Percentiles rank a stretch among this genome's conserved stretches.
These are phyloP conservation scores for Pholiota conissans DNA, from an alignment of 768 basidiomycete species.

Conservation along the genomic window DNA sequence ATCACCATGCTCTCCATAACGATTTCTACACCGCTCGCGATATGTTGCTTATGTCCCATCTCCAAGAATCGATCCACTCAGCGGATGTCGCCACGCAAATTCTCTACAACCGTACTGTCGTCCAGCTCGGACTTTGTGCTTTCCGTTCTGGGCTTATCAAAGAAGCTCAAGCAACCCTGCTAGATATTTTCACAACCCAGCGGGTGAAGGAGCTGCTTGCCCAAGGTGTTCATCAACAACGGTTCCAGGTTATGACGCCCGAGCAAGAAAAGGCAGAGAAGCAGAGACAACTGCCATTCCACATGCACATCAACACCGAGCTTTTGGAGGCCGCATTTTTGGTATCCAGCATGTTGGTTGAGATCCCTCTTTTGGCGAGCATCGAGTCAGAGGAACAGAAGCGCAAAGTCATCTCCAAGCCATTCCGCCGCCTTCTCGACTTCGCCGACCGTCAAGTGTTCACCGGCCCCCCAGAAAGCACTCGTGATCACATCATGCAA, in stretches of 20 bases:
- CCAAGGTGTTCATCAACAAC: slow-evolving; percentile 92
- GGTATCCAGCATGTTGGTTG: slow-evolving; percentile 97
- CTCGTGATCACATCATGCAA: slow-evolving; percentile 98
- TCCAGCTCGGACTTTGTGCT: slow-evolving; percentile 95
- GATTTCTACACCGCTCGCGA: slow-evolving; percentile 96
- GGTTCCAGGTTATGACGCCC: slow-evolving; percentile 82
- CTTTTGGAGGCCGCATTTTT: slow-evolving; percentile 96
- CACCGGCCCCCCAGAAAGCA: slow-evolving; percentile 97
- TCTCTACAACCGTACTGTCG: slow-evolving; percentile 95
- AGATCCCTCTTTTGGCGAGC: slow-evolving; percentile 92
- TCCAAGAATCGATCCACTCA: slow-evolving; percentile 94
- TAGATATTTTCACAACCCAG: slow-evolving; percentile 95
- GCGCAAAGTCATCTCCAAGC: slow-evolving; percentile 93
- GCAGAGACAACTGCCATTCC: slow-evolving; percentile 95
- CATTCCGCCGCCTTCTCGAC: slow-evolving; percentile 92
- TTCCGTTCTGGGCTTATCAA: slow-evolving; percentile 94
- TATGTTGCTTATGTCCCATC: slow-evolving; percentile 98
- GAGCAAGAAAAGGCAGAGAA: slow-evolving; percentile 98
- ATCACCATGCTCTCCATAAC: slow-evolving; percentile 95
- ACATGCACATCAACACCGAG: slow-evolving; percentile 99
- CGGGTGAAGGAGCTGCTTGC: slow-evolving; percentile 97
- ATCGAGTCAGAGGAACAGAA: slow-evolving; percentile 93
- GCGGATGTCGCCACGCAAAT: slow-evolving; percentile 98
- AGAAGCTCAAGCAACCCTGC: slow-evolving; percentile 89
- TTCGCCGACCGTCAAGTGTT: slow-evolving; percentile 98